Percentiles rank a stretch among this genome's conserved stretches.
These are phyloP conservation scores for Coelastrella sp. DNA, from an alignment of 139 green algal species.

Conservation along the genomic window DNA sequence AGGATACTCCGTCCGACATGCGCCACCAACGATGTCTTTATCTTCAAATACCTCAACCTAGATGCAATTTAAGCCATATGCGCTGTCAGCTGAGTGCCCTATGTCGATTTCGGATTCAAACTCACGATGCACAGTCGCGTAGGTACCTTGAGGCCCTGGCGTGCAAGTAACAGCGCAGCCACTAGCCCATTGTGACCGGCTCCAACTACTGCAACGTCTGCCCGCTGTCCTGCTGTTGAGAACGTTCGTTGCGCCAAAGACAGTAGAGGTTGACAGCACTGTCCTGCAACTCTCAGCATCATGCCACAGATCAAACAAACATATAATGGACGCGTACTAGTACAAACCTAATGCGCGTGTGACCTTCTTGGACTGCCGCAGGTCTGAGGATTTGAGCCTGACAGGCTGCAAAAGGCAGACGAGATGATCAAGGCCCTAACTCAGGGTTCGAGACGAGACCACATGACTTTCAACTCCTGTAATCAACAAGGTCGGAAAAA, in stretches of 20 bases:
- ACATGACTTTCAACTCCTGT: too few relatives aligned
- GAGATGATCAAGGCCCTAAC: too few relatives aligned
- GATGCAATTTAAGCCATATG: background rate
- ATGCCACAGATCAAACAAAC: too few relatives aligned
- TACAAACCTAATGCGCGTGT: too few relatives aligned
- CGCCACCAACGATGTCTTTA: conserved; percentile 64
- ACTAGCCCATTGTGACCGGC: conserved; percentile 75
- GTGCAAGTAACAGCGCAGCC: conserved; percentile 66
- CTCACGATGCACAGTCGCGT: background rate
- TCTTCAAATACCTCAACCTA: background rate
- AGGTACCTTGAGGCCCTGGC: conserved; percentile 56
- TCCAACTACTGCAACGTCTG: conserved; percentile 46
- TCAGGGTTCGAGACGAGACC: too few relatives aligned
- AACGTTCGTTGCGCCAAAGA: background rate
- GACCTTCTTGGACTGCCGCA: too few relatives aligned
- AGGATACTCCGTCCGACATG: conserved; percentile 73
- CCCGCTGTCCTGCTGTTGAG: background rate
- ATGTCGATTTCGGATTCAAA: background rate
- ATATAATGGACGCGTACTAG: too few relatives aligned
- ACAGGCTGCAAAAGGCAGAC: too few relatives aligned
- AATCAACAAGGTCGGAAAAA: too few relatives aligned
- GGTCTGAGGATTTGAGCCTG: too few relatives aligned
- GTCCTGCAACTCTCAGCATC: too few relatives aligned
- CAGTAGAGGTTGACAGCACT: too few relatives aligned
- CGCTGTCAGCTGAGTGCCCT: background rate